Base-by-base conservation (phyloP, 2,329 filamentous ascomycete genomes). In the Verticillium alfalfae region DNA sequence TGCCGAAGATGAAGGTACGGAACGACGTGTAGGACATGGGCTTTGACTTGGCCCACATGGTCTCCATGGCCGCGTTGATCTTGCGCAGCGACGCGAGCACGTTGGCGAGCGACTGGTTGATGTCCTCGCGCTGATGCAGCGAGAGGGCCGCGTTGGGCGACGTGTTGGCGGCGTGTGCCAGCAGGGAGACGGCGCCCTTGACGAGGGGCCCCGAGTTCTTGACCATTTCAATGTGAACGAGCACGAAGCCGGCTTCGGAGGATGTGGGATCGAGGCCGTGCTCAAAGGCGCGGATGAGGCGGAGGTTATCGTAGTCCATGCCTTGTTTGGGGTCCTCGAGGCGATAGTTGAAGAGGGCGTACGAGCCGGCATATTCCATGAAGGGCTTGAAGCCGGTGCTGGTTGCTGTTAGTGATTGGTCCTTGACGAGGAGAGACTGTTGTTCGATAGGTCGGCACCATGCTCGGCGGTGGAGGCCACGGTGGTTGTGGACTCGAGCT, bases 1-100 rank as follows among this genome's bases (percentile, higher is more conserved):
- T 97, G 68, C 94, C 94, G 71, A 97, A 97, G 78, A 97, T 97
- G 80, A 97, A 97, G 12, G 94, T 96, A 49, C 93, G 90, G 85
- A 97, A 97, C 67, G 86, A 89, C 63, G 90, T 92, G 78, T 97
- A 97, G 67, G 92, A 86, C 18, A 84, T 83, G 2, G 93, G 93
- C 68, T 91, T 90, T 61, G 91, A 95, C 74, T 93, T 91, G 63
- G 83, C 84, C 94, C 93, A 97, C 94, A 98, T 98, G 31, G 80
- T 84, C 72, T 95, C 92, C 92, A 96, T 96, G 65, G 88, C 88
- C 37, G 76, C 78, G 74, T 95, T 93, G 68, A 96, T 90, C 67
- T 85, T 86, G 62, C 79, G 80, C 77, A 92, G 83, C 0, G 88
- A 84, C 1, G 74, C 71, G 5, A 93, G 81, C 45, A 93, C 83